Percentiles rank a stretch among this genome's conserved stretches.
Evolutionary conservation across 257 asterid genomes (phyloP).

Genomic region (Linaria vulgaris): DNA sequence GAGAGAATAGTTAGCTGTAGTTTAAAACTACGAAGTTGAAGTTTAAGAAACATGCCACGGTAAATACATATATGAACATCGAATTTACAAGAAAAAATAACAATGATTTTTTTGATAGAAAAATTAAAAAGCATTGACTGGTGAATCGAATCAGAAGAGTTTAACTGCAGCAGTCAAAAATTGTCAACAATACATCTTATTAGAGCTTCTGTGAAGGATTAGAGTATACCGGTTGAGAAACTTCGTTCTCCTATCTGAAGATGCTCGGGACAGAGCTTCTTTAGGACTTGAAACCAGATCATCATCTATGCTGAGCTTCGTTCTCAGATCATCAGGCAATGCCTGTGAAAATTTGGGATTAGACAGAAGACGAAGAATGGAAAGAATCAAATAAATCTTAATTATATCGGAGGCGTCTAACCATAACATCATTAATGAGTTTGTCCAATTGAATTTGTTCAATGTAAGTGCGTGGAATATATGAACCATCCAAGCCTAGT

Average conservation of each 20-base stretch:
- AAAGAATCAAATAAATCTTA: constrained; percentile 15
- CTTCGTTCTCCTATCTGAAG: constrained; percentile 86
- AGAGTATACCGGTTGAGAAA: constrained; percentile 73
- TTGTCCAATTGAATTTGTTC: constrained; percentile 98
- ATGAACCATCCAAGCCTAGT: constrained; percentile 90
- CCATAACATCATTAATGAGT: constrained; percentile 94
- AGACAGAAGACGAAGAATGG: constrained; percentile 24
- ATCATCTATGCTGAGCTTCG: constrained; percentile 94
- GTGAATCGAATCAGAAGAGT: no score
- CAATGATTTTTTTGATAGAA: neutral
- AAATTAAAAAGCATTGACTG: neutral
- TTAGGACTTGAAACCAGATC: constrained; percentile 84
- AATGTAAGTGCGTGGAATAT: constrained; percentile 85
- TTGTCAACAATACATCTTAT: constrained; percentile 19
- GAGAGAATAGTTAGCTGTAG: constrained; percentile 11
- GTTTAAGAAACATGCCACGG: constrained; percentile 6
- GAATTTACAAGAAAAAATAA: constrained; percentile 4
- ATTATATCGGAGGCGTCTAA: constrained; percentile 29
- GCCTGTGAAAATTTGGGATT: constrained; percentile 47
- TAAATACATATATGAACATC: constrained; percentile 11
- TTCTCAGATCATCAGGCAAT: constrained; percentile 88
- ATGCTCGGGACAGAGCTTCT: constrained; percentile 97
- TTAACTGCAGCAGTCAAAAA: constrained; percentile 16
- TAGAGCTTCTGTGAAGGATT: constrained; percentile 13
- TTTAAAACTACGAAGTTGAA: constrained; percentile 14